A percentile compares a stretch with the other conserved stretches of the same genome.
These are phyloP conservation scores for Lathyrus oleraceus DNA, from an alignment of 306 rosid genomes.

Conservation along the genomic window DNA sequence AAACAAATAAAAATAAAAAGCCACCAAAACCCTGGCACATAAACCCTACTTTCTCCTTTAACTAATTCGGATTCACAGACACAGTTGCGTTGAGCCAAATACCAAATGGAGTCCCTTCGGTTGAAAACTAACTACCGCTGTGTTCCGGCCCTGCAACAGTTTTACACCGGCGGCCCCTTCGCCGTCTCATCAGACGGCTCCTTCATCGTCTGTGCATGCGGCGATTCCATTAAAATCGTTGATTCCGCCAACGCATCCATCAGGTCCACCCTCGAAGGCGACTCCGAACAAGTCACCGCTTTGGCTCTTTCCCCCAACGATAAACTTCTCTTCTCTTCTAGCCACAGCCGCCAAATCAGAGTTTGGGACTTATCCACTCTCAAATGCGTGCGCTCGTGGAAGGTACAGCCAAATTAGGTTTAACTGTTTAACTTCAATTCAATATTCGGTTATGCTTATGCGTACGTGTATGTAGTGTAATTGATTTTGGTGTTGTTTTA, in stretches of 20 bases:
- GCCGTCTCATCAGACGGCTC: slow-evolving; percentile 78
- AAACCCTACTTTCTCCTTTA: slow-evolving; percentile 20
- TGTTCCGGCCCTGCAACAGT: slow-evolving; percentile 75
- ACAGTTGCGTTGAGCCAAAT: not conserved
- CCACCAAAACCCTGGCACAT: not conserved
- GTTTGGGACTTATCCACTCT: slow-evolving; percentile 83
- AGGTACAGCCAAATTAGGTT: slow-evolving; percentile 50
- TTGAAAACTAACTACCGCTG: slow-evolving; percentile 64
- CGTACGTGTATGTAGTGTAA: not conserved
- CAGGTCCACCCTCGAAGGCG: slow-evolving; percentile 67
- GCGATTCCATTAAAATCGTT: slow-evolving; percentile 73
- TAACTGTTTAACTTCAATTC: not conserved
- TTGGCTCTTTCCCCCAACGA: slow-evolving; percentile 72
- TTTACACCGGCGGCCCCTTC: slow-evolving; percentile 83
- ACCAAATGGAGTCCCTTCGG: slow-evolving; percentile 56
- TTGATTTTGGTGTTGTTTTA: slow-evolving; percentile 29
- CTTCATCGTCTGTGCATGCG: slow-evolving; percentile 75
- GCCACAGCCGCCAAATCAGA: slow-evolving; percentile 81
- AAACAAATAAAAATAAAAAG: not conserved
- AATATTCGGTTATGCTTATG: not conserved
- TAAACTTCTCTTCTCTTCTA: slow-evolving; percentile 65
- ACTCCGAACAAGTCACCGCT: slow-evolving; percentile 74
- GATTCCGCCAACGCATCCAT: slow-evolving; percentile 69
- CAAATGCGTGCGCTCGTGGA: slow-evolving; percentile 85
- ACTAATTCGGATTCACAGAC: not conserved